These are phyloP conservation scores for Barbarea vulgaris DNA, from an alignment of 345 rosid species.

Conservation along the genomic window DNA sequence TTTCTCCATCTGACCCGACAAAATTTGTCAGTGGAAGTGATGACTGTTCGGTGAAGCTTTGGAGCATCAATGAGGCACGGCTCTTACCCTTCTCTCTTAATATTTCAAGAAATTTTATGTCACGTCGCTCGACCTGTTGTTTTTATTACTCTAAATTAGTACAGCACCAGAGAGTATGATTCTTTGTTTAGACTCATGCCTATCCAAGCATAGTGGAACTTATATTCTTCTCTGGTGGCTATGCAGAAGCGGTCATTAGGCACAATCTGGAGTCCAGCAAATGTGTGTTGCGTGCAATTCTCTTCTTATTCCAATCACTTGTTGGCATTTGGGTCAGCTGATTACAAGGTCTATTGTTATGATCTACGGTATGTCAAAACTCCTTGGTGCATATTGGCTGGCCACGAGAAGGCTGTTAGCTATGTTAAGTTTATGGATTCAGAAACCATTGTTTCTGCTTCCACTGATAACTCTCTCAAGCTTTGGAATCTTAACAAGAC, in stretches of 20 bases:
- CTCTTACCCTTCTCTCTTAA: conserved; percentile 24
- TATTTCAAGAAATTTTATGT: background rate
- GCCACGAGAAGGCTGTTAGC: conserved; percentile 89
- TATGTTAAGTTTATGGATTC: conserved; percentile 83
- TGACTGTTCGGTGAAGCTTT: conserved; percentile 84
- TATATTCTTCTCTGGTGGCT: conserved; percentile 17
- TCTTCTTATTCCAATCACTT: conserved; percentile 65
- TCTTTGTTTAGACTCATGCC: background rate
- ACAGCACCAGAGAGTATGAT: conserved; percentile 6
- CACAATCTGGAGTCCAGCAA: conserved; percentile 73
- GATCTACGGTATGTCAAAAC: conserved; percentile 68
- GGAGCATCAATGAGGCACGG: conserved; percentile 79
- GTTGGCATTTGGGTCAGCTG: conserved; percentile 85
- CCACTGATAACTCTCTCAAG: conserved; percentile 89
- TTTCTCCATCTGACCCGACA: conserved; percentile 75
- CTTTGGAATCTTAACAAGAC: conserved; percentile 79
- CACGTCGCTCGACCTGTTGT: background rate
- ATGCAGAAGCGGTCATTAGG: conserved; percentile 73
- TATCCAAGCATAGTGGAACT: conserved; percentile 2
- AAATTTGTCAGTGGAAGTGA: conserved; percentile 93
- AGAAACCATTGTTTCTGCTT: conserved; percentile 83
- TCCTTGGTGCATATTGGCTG: conserved; percentile 77
- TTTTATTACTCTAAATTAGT: background rate
- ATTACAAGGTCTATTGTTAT: conserved; percentile 76
- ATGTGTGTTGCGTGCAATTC: conserved; percentile 88